A percentile compares a stretch with the other conserved stretches of the same genome.
phyloP scores from a whole-genome alignment of 441 rosid genomes.

The Corymbia citriodora region DNA sequence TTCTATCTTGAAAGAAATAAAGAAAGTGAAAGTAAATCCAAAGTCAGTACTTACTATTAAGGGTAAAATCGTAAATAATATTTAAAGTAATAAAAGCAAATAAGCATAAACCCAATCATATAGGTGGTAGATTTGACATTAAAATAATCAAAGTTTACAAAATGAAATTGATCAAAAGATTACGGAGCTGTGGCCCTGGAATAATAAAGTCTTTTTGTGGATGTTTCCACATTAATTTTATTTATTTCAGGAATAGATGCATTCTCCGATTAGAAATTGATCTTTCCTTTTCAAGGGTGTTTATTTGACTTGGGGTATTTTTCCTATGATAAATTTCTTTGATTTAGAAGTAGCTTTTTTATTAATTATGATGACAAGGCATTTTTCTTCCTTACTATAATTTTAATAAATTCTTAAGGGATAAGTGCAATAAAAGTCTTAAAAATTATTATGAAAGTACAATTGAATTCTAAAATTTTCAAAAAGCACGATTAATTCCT shows the following conservation, averaged over 20 bases:
- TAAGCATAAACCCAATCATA: neutral
- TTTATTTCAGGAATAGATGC: neutral
- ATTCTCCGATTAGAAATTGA: neutral
- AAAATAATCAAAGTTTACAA: too few species aligned
- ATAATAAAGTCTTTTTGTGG: neutral
- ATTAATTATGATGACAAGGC: neutral
- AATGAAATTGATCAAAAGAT: neutral
- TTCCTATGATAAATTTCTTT: neutral
- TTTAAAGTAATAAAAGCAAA: too few species aligned
- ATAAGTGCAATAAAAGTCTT: too few species aligned
- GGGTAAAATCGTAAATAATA: neutral
- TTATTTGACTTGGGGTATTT: neutral
- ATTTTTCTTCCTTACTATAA: neutral
- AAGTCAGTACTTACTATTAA: too few species aligned
- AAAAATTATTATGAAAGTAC: too few species aligned
- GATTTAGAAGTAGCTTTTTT: neutral
- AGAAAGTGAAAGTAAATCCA: neutral
- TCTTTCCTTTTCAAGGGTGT: neutral
- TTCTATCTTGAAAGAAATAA: neutral
- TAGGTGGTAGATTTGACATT: neutral
- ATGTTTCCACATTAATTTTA: neutral
- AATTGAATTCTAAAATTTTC: too few species aligned
- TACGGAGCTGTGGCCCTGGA: too few species aligned
- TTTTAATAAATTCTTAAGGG: neutral
- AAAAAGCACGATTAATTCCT: too few species aligned